Base-by-base conservation (phyloP, 768 basidiomycete species). In the Tricholoma bakamatsutake region DNA sequence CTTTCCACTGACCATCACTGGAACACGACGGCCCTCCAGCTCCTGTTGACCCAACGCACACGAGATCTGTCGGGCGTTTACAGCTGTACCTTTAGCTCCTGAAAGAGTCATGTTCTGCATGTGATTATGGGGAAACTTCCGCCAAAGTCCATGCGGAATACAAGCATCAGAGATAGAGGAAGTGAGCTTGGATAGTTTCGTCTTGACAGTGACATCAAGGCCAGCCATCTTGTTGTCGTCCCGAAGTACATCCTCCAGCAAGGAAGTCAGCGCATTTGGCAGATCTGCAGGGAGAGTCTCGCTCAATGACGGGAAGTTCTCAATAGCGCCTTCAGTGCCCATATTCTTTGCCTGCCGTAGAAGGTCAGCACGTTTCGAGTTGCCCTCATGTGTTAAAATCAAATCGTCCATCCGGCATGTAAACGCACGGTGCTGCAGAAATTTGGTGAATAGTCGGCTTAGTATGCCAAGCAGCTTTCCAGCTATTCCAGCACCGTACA, bases 101-200 rank as follows among this genome's bases (percentile, higher is more conserved):
- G 96, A 98, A 53, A 90, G 82, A 2, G 95, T 98, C 97, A 98
- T 98, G 46, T 88, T 85, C 70, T 98, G 96, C 97, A 98, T 98
- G 82, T 98, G 87, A 73, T 99, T 99, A 66, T 93, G 84, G 40
- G 97, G 97, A 77, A 99, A 99, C 59, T 88, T 85, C 64, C 95
- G 92, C 62, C 93, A 79, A 48, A 99, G 82, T 33, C 89, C 89
- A 49, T 81, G 76, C 11, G 96, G 97, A 62, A 98, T 82, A 66
- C 88, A 89, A 5, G 84, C 80, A 64, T 97, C 89, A 55, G 92
- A 90, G 63, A 98, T 90, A 12, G 90, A 85, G 50, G 91, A 87
- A 17, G 93, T 97, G 55, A 98, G 85, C 67, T 88, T 88, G 42
- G 87, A 81, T 55, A 93, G 76, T 65, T 86, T 90, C 57, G 80